Percentiles rank a stretch among this genome's conserved stretches.
These are phyloP conservation scores for Lojkania enalia DNA, from an alignment of 2,329 filamentous ascomycete genomes.

Conservation along the genomic window DNA sequence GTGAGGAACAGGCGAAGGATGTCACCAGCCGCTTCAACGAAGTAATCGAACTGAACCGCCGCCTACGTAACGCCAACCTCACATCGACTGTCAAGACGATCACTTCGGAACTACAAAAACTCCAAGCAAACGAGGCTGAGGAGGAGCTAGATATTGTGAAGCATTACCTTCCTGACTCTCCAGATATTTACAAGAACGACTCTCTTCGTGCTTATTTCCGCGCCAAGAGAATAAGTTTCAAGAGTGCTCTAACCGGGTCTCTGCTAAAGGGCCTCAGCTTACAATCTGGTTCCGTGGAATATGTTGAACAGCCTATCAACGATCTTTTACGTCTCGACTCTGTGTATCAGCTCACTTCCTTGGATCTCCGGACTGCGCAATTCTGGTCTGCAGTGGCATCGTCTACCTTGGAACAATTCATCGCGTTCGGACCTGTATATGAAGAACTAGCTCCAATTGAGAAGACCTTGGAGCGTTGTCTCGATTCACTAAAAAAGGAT, in stretches of 20 bases:
- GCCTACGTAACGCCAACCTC: constrained; percentile 84
- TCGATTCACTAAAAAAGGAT: constrained; percentile 80
- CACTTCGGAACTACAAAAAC: constrained; percentile 80
- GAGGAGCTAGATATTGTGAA: constrained; percentile 89
- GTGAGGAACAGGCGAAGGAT: constrained; percentile 89
- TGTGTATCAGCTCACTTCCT: constrained; percentile 82
- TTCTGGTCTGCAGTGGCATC: constrained; percentile 80
- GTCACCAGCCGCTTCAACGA: constrained; percentile 84
- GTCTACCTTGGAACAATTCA: constrained; percentile 78
- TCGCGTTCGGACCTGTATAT: constrained; percentile 74
- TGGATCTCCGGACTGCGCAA: constrained; percentile 79
- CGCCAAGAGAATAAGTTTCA: constrained; percentile 87
- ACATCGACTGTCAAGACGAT: constrained; percentile 95
- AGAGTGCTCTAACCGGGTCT: constrained; percentile 75
- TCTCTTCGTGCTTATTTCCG: constrained; percentile 86
- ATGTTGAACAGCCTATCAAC: constrained; percentile 77
- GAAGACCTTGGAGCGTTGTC: constrained; percentile 82
- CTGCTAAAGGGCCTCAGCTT: constrained; percentile 70
- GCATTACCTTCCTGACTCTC: constrained; percentile 83
- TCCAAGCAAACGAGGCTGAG: constrained; percentile 85
- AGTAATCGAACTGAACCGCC: constrained; percentile 96
- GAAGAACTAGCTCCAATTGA: constrained; percentile 93
- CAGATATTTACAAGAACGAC: constrained; percentile 67
- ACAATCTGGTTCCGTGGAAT: constrained; percentile 53
- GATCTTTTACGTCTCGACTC: constrained; percentile 67